Conservation (phyloP, 192 early-diverging fungal species). For the Podila epigama region DNA sequence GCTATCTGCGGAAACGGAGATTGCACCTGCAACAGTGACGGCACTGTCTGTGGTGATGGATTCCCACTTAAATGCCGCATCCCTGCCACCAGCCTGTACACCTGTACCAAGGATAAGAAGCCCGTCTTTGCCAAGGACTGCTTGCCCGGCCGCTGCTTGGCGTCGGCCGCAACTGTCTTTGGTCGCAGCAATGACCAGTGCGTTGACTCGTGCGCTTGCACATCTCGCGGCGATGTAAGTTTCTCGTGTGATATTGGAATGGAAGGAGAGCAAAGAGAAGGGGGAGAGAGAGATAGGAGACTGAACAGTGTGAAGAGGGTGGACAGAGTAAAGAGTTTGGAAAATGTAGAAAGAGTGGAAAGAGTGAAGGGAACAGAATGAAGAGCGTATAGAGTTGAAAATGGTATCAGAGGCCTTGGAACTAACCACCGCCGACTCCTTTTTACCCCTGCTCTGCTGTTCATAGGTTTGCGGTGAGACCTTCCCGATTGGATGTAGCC, state of each 20-base stretch:
- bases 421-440: neutral
- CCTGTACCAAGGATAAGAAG: neutral
- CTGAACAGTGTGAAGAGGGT: too few relatives aligned
- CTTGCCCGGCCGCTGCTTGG: neutral
- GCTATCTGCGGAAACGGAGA: conserved; percentile 2
- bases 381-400: neutral
- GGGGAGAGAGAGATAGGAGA: neutral
- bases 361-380: neutral
- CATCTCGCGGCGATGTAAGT: neutral
- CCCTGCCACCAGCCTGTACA: neutral
- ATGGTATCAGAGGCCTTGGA: neutral
- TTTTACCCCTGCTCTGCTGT: neutral
- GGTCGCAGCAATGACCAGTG: neutral
- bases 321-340: neutral
- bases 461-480: conserved; percentile 3
- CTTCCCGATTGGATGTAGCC: neutral
- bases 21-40: conserved; percentile 7
- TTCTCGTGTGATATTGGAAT: neutral
- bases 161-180: conserved; percentile 5
- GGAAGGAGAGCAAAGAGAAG: neutral
- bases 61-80: conserved; percentile 5
- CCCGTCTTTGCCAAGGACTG: neutral
- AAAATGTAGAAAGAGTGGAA: neutral
- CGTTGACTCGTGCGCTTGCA: neutral
- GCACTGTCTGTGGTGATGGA: conserved; percentile 6